Percentiles rank a stretch among this genome's conserved stretches.
Evolutionary conservation across 2,329 filamentous ascomycete genomes (phyloP).

Genomic region (Rugonectria rugulosa): DNA sequence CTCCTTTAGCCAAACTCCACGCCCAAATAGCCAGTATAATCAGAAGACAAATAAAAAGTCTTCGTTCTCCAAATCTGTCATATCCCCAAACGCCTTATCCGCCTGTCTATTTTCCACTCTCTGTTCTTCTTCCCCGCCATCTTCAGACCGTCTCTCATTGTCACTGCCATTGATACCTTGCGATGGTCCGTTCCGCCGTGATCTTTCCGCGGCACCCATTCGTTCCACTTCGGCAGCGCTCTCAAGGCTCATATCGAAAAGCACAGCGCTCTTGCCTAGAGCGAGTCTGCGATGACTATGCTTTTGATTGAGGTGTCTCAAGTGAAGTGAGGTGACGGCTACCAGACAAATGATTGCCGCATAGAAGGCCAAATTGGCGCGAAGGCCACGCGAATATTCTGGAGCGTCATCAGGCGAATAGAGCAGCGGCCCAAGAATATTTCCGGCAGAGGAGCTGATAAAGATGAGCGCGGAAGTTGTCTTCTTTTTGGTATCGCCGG

Average conservation of each 20-base stretch:
- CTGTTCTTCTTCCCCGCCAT: constrained; percentile 21
- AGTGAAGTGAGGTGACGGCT: constrained; percentile 50
- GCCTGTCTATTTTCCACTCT: constrained; percentile 15
- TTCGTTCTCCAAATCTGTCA: constrained; percentile 68
- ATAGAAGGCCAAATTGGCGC: constrained; percentile 68
- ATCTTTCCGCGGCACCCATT: constrained; percentile 41
- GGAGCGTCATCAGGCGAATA: constrained; percentile 62
- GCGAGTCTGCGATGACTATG: constrained; percentile 62
- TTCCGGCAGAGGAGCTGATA: constrained; percentile 70
- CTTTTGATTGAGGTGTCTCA: constrained; percentile 60
- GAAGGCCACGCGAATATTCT: constrained; percentile 58
- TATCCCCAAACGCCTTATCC: constrained; percentile 52
- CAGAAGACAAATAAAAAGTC: constrained; percentile 68
- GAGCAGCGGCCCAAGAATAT: constrained; percentile 70
- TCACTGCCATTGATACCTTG: constrained; percentile 16
- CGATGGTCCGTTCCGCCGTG: constrained; percentile 19
- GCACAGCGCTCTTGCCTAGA: constrained; percentile 65
- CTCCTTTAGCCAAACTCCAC: neutral
- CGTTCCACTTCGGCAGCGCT: constrained; percentile 52
- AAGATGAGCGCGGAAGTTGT: constrained; percentile 70
- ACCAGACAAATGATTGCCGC: constrained; percentile 63
- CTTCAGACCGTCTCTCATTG: constrained; percentile 15
- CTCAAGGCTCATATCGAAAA: constrained; percentile 68
- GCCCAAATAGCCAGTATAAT: constrained; percentile 3
- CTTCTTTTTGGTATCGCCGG: constrained; percentile 75